Percentiles rank a stretch among this genome's conserved stretches.
These are phyloP conservation scores for Filosporella fistucella DNA, from an alignment of 495 filamentous ascomycete species.

Conservation along the genomic window DNA sequence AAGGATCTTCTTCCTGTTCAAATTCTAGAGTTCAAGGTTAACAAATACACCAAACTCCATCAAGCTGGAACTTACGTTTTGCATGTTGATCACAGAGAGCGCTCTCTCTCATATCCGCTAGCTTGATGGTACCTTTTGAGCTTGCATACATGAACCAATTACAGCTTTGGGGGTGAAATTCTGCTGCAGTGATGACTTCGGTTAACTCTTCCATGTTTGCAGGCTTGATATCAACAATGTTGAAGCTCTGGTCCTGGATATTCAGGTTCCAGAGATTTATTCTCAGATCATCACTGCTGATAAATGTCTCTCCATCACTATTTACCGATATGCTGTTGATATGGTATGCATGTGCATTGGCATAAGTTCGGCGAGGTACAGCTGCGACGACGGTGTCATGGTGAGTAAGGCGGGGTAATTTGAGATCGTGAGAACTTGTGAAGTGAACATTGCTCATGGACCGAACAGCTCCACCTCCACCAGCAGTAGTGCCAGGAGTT, in stretches of 20 bases:
- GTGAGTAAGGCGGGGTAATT: constrained; percentile 92
- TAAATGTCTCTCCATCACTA: constrained; percentile 98
- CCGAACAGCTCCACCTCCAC: constrained; percentile 69
- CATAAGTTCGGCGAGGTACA: constrained; percentile 91
- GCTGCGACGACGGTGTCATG: constrained; percentile 98
- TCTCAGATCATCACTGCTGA: constrained; percentile 94
- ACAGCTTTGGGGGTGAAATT: constrained; percentile 95
- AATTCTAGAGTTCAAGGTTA: constrained; percentile 60
- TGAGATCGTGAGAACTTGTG: constrained; percentile 74
- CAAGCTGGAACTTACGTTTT: constrained; percentile 63
- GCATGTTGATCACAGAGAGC: constrained; percentile 93
- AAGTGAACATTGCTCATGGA: constrained; percentile 67
- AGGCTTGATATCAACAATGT: constrained; percentile 99
- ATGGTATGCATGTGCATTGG: constrained; percentile 97
- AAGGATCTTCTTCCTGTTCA: constrained; percentile 98
- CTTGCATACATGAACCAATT: constrained; percentile 99
- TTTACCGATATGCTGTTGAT: constrained; percentile 99
- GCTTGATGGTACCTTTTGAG: constrained; percentile 97
- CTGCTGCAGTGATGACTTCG: constrained; percentile 96
- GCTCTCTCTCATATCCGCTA: constrained; percentile 96
- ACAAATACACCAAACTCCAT: not conserved
- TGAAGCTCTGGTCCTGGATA: constrained; percentile 99
- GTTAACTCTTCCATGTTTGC: constrained; percentile 99
- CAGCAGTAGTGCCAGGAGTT: constrained; percentile 71
- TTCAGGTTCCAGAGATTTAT: constrained; percentile 99